Evolutionary conservation across 23 red algal species (phyloP), one percentile per base, ranked within the genome.

Genomic region (Gracilaria domingensis): DNA sequence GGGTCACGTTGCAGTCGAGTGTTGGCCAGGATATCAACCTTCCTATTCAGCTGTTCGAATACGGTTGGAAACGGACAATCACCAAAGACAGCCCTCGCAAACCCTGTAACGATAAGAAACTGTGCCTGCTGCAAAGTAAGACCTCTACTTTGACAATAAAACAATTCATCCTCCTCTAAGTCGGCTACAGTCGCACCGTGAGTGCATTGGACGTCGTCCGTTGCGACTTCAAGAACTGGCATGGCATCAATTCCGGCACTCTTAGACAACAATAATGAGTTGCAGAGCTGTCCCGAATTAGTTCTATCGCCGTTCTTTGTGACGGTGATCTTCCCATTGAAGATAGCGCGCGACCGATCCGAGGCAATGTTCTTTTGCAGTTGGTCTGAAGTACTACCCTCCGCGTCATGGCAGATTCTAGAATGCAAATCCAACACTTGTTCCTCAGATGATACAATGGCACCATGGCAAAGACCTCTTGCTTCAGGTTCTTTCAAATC

Each of bases 121-220:
- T 88, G 83, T n/a, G 95, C 95, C 36, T 97, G 61, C 57, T 42
- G 17, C n/a, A 59, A 48, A 35, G 86, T 57, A 21, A 98, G 79
- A 0, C 95, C 95, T 75, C 95, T 87, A 53, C 88, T 90, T 39
- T 79, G 92, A 56, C 91, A 85, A 77, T 98, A 98, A 53, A 98
- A 95, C 0, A 98, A 21, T 70, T 98, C 93, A 49, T 94, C 90
- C 32, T 95, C 93, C 35, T 96, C 79, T 23, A 98, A 48, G 33
- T 95, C 88, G 0, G 93, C 45, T 25, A 95, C 83, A 42, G 97
- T 95, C 21, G 97, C 97, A 36, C 97, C 97, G 54, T 98, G 97
- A 55, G 97, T 61, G 70, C 97, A 98, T 65, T 95, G 40, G 16
- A 98, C 97, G 11, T 98, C 87, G 60, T 98, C 97, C 12, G 70